phyloP scores from a whole-genome alignment of 1,139 yeast species.

The Groenewaldozyma auringiensis region DNA sequence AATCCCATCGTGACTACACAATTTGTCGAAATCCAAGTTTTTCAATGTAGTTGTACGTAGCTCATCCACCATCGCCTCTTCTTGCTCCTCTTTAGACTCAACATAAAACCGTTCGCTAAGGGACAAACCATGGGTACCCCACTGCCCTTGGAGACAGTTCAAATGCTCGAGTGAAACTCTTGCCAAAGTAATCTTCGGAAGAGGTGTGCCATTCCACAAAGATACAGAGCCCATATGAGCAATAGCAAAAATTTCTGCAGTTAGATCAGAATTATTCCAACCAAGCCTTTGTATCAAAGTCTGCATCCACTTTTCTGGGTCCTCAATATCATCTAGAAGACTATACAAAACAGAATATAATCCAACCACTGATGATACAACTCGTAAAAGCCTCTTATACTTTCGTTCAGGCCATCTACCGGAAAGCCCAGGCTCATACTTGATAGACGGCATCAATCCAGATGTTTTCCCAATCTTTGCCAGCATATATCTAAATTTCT shows the following conservation, averaged over 20 bases:
- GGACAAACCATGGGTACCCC: slow-evolving; percentile 5
- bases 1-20: slow-evolving; percentile 19
- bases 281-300: slow-evolving; percentile 19
- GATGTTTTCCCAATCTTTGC: slow-evolving; percentile 15
- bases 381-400: slow-evolving; percentile 18
- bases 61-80: not conserved
- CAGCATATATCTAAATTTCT: slow-evolving; percentile 16
- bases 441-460: slow-evolving; percentile 17
- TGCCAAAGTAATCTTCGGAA: slow-evolving; percentile 27
- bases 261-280: slow-evolving; percentile 22
- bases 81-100: slow-evolving; percentile 1
- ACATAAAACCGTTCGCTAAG: slow-evolving; percentile 5
- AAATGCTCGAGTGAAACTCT: slow-evolving; percentile 19
- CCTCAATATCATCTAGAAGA: slow-evolving; percentile 17
- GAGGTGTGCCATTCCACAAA: slow-evolving; percentile 21
- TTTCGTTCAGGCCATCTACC: slow-evolving; percentile 26
- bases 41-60: not conserved
- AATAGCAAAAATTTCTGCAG: slow-evolving; percentile 25
- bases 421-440: slow-evolving; percentile 25
- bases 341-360: slow-evolving; percentile 19
- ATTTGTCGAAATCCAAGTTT: slow-evolving; percentile 5
- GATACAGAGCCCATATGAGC: slow-evolving; percentile 25
- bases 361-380: slow-evolving; percentile 20
- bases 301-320: slow-evolving; percentile 16
- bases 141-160: slow-evolving; percentile 9